A percentile compares a stretch with the other conserved stretches of the same genome.
phyloP scores from a whole-genome alignment of 352 stramenopile genomes.

The Pythium phragmiticola region DNA sequence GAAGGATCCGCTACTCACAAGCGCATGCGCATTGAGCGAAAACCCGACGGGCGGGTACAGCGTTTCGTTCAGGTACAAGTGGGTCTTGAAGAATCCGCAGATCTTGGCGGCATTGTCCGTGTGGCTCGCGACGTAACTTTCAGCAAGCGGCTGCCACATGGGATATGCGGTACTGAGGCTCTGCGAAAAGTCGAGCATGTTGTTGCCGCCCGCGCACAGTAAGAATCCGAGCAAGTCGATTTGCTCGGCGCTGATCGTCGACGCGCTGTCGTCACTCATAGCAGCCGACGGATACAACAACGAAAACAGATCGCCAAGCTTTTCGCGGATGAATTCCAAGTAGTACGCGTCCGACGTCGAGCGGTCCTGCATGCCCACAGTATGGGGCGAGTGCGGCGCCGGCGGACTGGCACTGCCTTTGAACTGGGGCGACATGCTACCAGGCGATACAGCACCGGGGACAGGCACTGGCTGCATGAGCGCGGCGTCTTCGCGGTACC shows the following conservation, averaged over 20 bases:
- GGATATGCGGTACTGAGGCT: constrained; percentile 69
- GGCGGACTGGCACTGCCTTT: constrained; percentile 61
- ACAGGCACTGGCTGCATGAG: constrained; percentile 31
- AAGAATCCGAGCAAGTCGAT: constrained; percentile 77
- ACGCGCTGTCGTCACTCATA: constrained; percentile 48
- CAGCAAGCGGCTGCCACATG: constrained; percentile 44
- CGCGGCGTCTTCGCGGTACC: constrained; percentile 67
- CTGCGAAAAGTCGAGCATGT: constrained; percentile 51
- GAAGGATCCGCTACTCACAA: constrained; percentile 23
- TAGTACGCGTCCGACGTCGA: constrained; percentile 82
- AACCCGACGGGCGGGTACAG: constrained; percentile 80
- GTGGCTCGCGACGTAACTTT: constrained; percentile 19
- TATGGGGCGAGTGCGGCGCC: constrained; percentile 67
- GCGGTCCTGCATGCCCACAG: constrained; percentile 73
- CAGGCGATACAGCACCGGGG: constrained; percentile 9
- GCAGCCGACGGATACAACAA: constrained; percentile 63
- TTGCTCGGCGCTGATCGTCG: constrained; percentile 57
- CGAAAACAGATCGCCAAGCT: constrained; percentile 73
- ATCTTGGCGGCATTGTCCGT: constrained; percentile 59
- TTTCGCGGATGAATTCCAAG: constrained; percentile 73
- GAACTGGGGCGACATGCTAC: constrained; percentile 48
- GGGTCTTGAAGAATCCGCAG: constrained; percentile 72
- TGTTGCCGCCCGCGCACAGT: constrained; percentile 49
- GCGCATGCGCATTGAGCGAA: constrained; percentile 32
- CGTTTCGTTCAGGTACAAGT: constrained; percentile 75